Conservation (phyloP, 83 land plant genomes). For the Picea abies region DNA sequence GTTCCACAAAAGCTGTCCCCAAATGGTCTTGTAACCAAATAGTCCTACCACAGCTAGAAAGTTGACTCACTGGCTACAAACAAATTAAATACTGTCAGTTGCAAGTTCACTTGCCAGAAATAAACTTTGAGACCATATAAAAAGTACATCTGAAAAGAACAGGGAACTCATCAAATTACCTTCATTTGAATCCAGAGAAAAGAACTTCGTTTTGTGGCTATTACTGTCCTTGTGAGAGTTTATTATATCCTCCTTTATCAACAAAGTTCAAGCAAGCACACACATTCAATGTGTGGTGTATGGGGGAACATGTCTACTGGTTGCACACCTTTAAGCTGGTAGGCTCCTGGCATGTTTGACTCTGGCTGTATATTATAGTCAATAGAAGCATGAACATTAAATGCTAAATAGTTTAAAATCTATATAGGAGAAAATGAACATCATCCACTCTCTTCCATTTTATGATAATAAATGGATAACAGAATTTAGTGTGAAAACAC, state of each 20-base stretch:
- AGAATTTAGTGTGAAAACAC: neutral
- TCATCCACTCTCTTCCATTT: neutral
- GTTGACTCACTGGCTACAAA: neutral
- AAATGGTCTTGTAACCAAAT: neutral
- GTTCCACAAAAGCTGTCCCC: neutral
- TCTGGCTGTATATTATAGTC: slow-evolving; percentile 49
- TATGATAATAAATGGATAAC: neutral
- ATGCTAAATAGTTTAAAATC: neutral
- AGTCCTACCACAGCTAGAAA: neutral
- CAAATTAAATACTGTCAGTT: neutral
- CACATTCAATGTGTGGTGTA: slow-evolving; percentile 96
- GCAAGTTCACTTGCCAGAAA: neutral
- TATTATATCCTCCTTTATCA: slow-evolving; percentile 15
- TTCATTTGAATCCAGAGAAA: neutral
- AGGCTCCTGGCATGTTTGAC: slow-evolving; percentile 55
- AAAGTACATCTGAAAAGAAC: neutral
- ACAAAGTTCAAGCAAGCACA: slow-evolving; percentile 75
- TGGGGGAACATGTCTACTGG: slow-evolving; percentile 99
- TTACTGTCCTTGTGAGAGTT: neutral
- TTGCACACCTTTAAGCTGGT: slow-evolving; percentile 63
- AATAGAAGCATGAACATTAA: slow-evolving; percentile 7
- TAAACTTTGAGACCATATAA: neutral
- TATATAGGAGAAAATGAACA: neutral
- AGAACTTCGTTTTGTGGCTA: neutral
- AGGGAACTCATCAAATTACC: neutral